phyloP scores from a whole-genome alignment of 2,329 filamentous ascomycete genomes.

The Blastomyces silverae region DNA sequence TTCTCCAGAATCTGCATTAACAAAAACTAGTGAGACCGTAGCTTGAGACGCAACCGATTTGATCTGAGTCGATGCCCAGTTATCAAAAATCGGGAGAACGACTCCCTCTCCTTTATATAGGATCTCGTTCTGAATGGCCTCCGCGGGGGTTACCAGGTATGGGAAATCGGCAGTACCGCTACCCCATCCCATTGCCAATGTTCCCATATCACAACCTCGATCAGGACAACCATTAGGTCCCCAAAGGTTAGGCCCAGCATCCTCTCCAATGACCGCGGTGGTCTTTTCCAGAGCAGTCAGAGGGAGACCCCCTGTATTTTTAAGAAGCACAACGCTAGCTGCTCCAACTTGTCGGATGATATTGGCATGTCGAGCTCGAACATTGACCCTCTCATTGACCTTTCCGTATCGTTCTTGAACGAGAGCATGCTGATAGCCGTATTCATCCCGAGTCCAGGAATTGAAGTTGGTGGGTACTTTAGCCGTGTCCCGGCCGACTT shows the following conservation, averaged over 20 bases:
- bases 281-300: constrained; percentile 67
- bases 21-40: constrained; percentile 69
- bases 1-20: constrained; percentile 80
- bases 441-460: constrained; percentile 75
- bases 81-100: constrained; percentile 54
- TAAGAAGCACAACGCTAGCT: constrained; percentile 79
- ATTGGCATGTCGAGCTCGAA: constrained; percentile 64
- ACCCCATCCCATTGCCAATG: constrained; percentile 58
- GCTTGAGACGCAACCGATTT: constrained; percentile 46
- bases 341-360: constrained; percentile 71
- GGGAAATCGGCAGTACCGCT: constrained; percentile 56
- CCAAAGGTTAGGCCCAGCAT: constrained; percentile 65
- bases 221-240: constrained; percentile 76
- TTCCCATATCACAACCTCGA: constrained; percentile 56
- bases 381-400: constrained; percentile 77
- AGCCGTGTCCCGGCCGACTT: constrained; percentile 51
- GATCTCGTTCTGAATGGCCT: constrained; percentile 60
- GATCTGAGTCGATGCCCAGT: constrained; percentile 50
- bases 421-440: constrained; percentile 59
- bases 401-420: constrained; percentile 57
- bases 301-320: constrained; percentile 70
- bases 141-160: constrained; percentile 56
- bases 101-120: constrained; percentile 58
- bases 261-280: constrained; percentile 71
- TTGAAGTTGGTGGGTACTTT: constrained; percentile 68